phyloP scores from a whole-genome alignment of 371 early-diverging fungal genomes.

The Mortierella sp. region DNA sequence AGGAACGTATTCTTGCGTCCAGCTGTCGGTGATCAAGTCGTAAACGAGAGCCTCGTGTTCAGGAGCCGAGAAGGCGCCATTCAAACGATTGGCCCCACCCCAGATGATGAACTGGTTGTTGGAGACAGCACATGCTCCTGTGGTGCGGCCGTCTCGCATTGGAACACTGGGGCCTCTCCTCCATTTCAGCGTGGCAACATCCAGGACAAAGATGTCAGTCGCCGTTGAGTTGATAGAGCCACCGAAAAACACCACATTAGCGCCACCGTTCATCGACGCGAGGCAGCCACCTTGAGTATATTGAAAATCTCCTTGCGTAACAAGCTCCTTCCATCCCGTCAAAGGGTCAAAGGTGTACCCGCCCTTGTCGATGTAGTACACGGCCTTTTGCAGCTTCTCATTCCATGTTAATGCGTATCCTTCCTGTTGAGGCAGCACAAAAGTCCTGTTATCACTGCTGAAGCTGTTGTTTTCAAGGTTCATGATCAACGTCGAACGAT shows the following conservation, averaged over 20 bases:
- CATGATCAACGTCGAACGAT: neutral
- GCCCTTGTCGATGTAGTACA: conserved; percentile 20
- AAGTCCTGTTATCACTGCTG: conserved; percentile 1
- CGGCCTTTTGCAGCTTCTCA: conserved; percentile 1
- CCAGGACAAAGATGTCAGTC: too few species aligned
- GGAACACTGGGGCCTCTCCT: too few species aligned
- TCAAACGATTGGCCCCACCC: too few species aligned
- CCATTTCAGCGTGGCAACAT: too few species aligned
- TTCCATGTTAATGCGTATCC: conserved; percentile 28
- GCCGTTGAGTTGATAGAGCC: conserved; percentile 1
- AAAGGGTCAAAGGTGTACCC: conserved; percentile 13
- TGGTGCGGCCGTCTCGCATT: too few species aligned
- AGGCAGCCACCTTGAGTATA: conserved; percentile 11
- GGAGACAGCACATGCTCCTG: too few species aligned
- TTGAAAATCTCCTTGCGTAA: neutral
- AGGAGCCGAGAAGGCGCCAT: too few species aligned
- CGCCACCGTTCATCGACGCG: conserved; percentile 17
- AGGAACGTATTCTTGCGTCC: too few species aligned
- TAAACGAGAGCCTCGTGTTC: too few species aligned
- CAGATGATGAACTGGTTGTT: too few species aligned
- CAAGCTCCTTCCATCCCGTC: neutral
- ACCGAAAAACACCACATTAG: conserved; percentile 27
- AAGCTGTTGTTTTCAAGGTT: neutral
- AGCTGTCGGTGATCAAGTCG: too few species aligned
- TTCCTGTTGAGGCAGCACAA: neutral